A percentile compares a stretch with the other conserved stretches of the same genome.
Conservation (phyloP, 345 rosid genomes). For the Cardamine resedifolia region DNA sequence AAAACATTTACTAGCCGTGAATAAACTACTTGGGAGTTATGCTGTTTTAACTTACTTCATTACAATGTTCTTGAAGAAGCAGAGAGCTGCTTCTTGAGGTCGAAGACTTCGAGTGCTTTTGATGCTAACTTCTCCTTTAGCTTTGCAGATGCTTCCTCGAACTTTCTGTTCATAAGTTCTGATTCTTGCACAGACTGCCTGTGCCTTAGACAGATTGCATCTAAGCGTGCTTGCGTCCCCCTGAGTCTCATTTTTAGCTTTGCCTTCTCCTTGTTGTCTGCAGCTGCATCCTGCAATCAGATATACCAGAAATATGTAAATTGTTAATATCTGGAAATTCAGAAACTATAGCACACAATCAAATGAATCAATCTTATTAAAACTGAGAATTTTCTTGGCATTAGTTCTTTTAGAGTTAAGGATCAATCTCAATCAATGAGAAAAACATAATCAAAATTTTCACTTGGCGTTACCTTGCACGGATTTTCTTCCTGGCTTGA, state of each 20-base stretch:
- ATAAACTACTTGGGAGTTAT: not conserved
- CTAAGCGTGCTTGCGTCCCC: constrained; percentile 72
- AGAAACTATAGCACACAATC: constrained; percentile 1
- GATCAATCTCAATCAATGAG: constrained; percentile 12
- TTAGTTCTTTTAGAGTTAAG: not conserved
- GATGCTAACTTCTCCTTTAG: constrained; percentile 63
- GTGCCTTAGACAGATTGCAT: constrained; percentile 55
- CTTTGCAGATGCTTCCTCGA: constrained; percentile 59
- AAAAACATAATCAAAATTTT: not conserved
- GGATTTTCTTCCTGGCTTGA: constrained; percentile 48
- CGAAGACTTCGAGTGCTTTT: constrained; percentile 54
- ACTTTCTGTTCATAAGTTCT: constrained; percentile 61
- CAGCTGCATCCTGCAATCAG: constrained; percentile 49
- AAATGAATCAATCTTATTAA: constrained; percentile 1
- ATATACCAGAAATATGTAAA: not conserved
- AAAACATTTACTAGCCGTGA: constrained; percentile 22
- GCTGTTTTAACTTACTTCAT: constrained; percentile 16
- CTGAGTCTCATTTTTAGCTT: constrained; percentile 75
- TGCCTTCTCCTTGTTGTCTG: constrained; percentile 53
- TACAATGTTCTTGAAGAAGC: constrained; percentile 21
- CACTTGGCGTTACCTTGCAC: constrained; percentile 42
- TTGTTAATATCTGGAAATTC: not conserved
- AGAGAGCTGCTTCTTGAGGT: constrained; percentile 73
- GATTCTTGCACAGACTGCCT: constrained; percentile 48
- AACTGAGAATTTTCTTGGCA: not conserved